Evolutionary conservation across 2,329 filamentous ascomycete species (phyloP), one percentile per base, ranked within the genome.

Genomic region (Aschersonia sp.): DNA sequence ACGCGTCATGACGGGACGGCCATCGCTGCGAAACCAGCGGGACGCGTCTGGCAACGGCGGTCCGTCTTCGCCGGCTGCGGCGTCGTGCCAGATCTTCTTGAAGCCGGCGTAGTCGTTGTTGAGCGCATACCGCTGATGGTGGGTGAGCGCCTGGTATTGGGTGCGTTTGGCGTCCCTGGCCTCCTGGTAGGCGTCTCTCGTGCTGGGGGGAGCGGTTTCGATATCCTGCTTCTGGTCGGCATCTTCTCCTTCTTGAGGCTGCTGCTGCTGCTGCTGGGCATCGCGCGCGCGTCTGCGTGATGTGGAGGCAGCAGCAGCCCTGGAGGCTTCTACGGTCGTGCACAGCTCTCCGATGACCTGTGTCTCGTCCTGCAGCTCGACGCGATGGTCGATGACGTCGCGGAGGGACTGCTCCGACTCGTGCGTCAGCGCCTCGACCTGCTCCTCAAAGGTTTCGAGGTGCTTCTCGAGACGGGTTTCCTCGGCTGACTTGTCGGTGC

Each of bases 61-160:
- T 1, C 71, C 70, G 30, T 72, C 67, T 35, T 71, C 65, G 5
- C 67, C 69, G 46, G 71, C 67, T 40, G 69, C 59, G 5, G 73
- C 70, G 50, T 76, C 71, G 58, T 79, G 74, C 73, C 74, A 76
- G 30, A 71, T 60, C 54, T 71, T 71, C 58, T 76, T 77, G 67
- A 80, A 79, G n/a, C 63, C 61, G 48, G 71, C 68, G 55, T 80
- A 80, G 55, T 78, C 73, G 56, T 79, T 79, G 60, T 79, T 68
- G 10, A 66, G 53, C 5, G 67, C 74, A 55, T 79, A 80, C 30
- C 71, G 70, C 52, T 73, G 60, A 49, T 72, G 59, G 44, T 65
- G 56, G 37, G 56, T 62, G 53, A 72, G 59, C 2, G 55, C 51
- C 1, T 58, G 59, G 56, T 77, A 78, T 41, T 70, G 67, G 9